These are phyloP conservation scores for Mariannaea elegans DNA, from an alignment of 2,329 filamentous ascomycete species.

Conservation along the genomic window DNA sequence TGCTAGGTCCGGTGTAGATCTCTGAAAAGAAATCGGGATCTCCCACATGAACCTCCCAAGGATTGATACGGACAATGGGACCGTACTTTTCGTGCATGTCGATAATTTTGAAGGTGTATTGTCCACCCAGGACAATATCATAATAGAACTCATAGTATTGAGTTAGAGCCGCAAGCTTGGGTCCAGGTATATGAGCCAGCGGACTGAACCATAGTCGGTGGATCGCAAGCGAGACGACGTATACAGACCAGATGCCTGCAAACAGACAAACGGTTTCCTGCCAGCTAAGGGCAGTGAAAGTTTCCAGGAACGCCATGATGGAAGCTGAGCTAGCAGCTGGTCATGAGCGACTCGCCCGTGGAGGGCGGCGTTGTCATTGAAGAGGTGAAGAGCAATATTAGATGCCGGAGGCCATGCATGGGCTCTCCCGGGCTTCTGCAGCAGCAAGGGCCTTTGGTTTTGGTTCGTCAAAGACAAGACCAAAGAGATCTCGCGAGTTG, in stretches of 20 bases:
- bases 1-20: constrained; percentile 46
- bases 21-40: constrained; percentile 51
- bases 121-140: constrained; percentile 51
- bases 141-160: constrained; percentile 55
- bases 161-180: constrained; percentile 50
- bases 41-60: constrained; percentile 51
- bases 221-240: constrained; percentile 41
- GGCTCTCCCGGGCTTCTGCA: constrained; percentile 32
- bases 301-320: constrained; percentile 37
- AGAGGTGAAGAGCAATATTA: constrained; percentile 18
- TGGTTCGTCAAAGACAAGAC: constrained; percentile 25
- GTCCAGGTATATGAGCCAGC: constrained; percentile 50
- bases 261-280: constrained; percentile 38
- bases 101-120: constrained; percentile 53
- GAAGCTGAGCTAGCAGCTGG: constrained; percentile 27
- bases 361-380: constrained; percentile 42
- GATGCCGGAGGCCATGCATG: constrained; percentile 31
- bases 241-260: constrained; percentile 41
- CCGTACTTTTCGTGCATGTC: constrained; percentile 54
- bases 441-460: constrained; percentile 24
- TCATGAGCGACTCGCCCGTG: constrained; percentile 39
- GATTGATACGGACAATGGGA: constrained; percentile 51
- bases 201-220: constrained; percentile 50
- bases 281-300: constrained; percentile 36
- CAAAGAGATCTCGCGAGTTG: constrained; percentile 10